Evolutionary conservation across 345 rosid species (phyloP).

Genomic region (Salix arbutifolia): DNA sequence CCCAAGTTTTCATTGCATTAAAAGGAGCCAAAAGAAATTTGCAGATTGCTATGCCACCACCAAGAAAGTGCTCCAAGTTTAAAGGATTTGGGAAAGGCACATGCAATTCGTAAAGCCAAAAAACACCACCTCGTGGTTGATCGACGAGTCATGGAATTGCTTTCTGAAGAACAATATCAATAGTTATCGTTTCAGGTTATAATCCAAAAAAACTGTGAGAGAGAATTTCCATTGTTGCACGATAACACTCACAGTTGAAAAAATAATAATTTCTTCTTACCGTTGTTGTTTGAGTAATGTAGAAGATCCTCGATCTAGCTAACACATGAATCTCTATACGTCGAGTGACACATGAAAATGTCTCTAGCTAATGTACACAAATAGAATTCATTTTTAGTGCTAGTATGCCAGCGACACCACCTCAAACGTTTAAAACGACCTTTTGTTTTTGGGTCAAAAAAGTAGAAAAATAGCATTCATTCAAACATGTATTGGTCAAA

Average conservation of each 20-base stretch:
- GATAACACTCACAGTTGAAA: no score
- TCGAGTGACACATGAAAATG: not conserved
- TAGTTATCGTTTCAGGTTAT: no score
- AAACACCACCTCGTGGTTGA: not conserved
- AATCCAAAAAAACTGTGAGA: no score
- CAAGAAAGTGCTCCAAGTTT: not conserved
- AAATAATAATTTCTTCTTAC: no score
- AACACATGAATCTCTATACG: no score
- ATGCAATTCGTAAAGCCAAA: not conserved
- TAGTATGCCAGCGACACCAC: not conserved
- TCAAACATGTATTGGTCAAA: not conserved
- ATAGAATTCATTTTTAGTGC: not conserved
- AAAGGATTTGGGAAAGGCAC: constrained; percentile 7
- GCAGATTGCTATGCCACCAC: constrained; percentile 8
- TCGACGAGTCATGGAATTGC: not conserved
- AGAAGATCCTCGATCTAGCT: not conserved
- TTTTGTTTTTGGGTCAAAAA: constrained; percentile 15
- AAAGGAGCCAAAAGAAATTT: constrained; percentile 25
- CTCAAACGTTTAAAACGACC: not conserved
- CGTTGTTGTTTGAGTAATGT: not conserved
- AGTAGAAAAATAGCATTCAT: constrained; percentile 2
- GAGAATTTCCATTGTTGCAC: no score
- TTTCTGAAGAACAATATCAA: not conserved
- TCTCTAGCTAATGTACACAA: not conserved
- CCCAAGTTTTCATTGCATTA: constrained; percentile 21